Conservation (phyloP, 331 rosid species). For the Acacia pycnantha region DNA sequence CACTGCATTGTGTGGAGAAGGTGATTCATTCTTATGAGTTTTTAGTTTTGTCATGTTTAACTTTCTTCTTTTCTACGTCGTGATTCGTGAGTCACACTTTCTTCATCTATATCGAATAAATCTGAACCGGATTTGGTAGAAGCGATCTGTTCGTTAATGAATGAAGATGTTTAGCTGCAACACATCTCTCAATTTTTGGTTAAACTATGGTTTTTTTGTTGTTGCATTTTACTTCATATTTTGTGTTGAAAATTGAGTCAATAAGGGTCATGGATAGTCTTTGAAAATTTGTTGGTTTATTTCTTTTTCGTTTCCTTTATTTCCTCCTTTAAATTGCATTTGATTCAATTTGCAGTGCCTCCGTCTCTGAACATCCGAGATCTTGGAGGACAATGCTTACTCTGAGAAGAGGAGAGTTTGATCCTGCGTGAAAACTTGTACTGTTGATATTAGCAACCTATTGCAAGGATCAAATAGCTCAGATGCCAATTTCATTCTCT, state of each 20-base stretch:
- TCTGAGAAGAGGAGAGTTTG: slow-evolving; percentile 31
- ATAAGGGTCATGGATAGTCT: slow-evolving; percentile 29
- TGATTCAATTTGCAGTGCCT: slow-evolving; percentile 23
- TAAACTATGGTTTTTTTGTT: no score
- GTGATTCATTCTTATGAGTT: neutral
- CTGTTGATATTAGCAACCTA: neutral
- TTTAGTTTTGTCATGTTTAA: neutral
- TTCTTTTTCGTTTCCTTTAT: neutral
- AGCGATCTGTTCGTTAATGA: neutral
- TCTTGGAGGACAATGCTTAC: slow-evolving; percentile 38
- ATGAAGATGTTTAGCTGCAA: neutral
- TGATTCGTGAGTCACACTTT: neutral
- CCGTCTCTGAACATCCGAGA: slow-evolving; percentile 38
- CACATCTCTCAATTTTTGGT: neutral
- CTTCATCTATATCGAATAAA: neutral
- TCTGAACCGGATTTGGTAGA: neutral
- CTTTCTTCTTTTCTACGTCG: neutral
- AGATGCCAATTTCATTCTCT: slow-evolving; percentile 1
- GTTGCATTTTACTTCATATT: neutral
- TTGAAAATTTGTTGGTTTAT: slow-evolving; percentile 15
- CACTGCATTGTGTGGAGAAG: neutral
- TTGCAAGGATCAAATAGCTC: neutral
- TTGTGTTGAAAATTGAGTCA: slow-evolving; percentile 8
- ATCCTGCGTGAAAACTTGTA: slow-evolving; percentile 30
- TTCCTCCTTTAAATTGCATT: slow-evolving; percentile 34